Percentiles rank a stretch among this genome's conserved stretches.
phyloP scores from a whole-genome alignment of 176 grass and related monocot genomes.

The Phoenix roebelenii region DNA sequence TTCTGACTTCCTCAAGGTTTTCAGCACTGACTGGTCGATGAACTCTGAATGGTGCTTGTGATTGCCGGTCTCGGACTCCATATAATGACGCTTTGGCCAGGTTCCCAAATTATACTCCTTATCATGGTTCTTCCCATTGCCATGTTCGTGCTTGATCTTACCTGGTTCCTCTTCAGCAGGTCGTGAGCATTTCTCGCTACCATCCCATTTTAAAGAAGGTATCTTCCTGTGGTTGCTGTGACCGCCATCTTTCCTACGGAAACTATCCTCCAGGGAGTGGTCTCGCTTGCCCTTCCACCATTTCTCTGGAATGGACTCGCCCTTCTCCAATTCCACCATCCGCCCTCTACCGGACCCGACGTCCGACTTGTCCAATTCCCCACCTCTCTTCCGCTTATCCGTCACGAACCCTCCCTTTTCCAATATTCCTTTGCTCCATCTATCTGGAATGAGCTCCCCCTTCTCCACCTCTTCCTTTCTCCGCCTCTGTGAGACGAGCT shows the following conservation, averaged over 20 bases:
- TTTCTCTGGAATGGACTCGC: conserved; percentile 12
- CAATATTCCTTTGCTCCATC: background rate
- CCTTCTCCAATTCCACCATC: conserved; percentile 35
- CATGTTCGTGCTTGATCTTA: conserved; percentile 61
- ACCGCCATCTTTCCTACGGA: conserved; percentile 18
- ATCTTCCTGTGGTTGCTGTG: conserved; percentile 28
- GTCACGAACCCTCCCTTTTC: conserved; percentile 16
- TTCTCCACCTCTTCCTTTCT: conserved; percentile 27
- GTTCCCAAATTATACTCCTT: conserved; percentile 26
- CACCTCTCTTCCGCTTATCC: conserved; percentile 25
- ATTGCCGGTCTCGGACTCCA: conserved; percentile 37
- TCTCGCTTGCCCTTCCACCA: conserved; percentile 22
- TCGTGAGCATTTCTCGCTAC: conserved; percentile 26
- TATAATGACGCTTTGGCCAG: conserved; percentile 10
- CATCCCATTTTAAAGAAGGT: conserved; percentile 18
- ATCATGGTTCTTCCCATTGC: conserved; percentile 36
- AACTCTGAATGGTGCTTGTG: conserved; percentile 39
- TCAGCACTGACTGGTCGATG: conserved; percentile 37
- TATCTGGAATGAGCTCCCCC: conserved; percentile 18
- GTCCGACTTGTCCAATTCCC: conserved; percentile 7
- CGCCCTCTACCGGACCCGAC: conserved; percentile 13
- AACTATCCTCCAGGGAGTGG: background rate
- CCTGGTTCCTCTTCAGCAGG: conserved; percentile 53
- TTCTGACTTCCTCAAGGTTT: conserved; percentile 45
- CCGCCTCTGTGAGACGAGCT: conserved; percentile 17